Conservation (phyloP, 164 flowering plant species). For the Taxillus chinensis region DNA sequence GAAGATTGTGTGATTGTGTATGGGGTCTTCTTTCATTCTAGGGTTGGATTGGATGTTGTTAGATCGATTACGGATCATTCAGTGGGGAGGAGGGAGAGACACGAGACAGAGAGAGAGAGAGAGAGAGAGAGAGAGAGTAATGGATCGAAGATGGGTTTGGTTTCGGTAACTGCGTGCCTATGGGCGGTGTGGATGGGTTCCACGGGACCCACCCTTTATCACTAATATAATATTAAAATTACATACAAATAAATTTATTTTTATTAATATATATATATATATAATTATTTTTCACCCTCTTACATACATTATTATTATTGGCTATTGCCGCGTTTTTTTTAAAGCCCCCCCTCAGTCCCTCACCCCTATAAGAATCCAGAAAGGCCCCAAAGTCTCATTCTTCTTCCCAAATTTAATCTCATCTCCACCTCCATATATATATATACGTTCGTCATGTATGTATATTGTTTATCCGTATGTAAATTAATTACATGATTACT, state of each 20-base stretch:
- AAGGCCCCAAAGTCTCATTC: not conserved
- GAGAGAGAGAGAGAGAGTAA: not conserved
- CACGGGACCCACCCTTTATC: not conserved
- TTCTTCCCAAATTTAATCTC: not conserved
- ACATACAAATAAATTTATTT: too few relatives aligned
- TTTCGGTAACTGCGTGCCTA: constrained; percentile 20
- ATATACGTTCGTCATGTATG: too few relatives aligned
- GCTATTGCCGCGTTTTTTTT: not conserved
- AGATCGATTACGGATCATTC: too few relatives aligned
- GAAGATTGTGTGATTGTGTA: too few relatives aligned
- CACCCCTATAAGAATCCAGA: not conserved
- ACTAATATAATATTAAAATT: not conserved
- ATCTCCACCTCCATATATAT: not conserved
- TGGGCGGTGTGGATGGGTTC: constrained; percentile 36
- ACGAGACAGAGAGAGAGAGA: not conserved
- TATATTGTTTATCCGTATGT: too few relatives aligned
- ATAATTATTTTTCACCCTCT: too few relatives aligned
- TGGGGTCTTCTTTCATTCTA: too few relatives aligned
- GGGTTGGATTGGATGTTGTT: too few relatives aligned
- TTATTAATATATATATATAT: too few relatives aligned
- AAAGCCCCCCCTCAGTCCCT: not conserved
- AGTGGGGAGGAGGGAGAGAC: constrained; percentile 1
- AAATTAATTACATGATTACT: too few relatives aligned
- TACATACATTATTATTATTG: too few relatives aligned
- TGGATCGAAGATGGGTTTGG: constrained; percentile 16